Evolutionary conservation across 805 yeast species (phyloP).

Genomic region (Komagataella pseudopastoris): DNA sequence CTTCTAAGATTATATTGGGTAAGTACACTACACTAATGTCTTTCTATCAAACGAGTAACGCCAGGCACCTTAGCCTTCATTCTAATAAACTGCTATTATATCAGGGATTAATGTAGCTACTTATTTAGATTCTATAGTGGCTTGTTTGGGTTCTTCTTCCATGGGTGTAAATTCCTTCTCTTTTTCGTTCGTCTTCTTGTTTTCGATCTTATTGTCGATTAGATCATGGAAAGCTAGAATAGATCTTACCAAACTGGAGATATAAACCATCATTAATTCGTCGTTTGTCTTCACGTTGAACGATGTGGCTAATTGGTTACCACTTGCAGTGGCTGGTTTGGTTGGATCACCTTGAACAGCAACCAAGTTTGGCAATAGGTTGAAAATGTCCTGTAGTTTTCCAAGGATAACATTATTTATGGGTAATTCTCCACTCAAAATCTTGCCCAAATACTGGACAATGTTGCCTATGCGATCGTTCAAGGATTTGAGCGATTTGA

Average conservation of each 20-base stretch:
- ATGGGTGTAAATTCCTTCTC: constrained; percentile 1
- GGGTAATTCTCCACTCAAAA: constrained; percentile 60
- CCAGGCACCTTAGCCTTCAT: neutral
- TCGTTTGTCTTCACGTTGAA: constrained; percentile 91
- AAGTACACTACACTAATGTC: neutral
- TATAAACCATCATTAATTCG: constrained; percentile 87
- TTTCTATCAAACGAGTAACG: neutral
- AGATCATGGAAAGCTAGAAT: constrained; percentile 94
- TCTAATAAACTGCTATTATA: neutral
- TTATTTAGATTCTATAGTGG: constrained; percentile 1
- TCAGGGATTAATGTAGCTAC: neutral
- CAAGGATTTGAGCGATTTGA: constrained; percentile 77
- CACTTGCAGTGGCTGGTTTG: constrained; percentile 8
- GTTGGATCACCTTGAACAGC: constrained; percentile 9
- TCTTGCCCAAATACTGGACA: constrained; percentile 63
- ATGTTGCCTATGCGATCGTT: constrained; percentile 71
- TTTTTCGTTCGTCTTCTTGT: constrained; percentile 27
- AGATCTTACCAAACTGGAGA: constrained; percentile 81
- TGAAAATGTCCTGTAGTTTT: constrained; percentile 88
- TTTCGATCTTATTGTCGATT: constrained; percentile 89
- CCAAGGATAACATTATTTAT: constrained; percentile 85
- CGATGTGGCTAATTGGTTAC: constrained; percentile 44
- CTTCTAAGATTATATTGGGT: neutral
- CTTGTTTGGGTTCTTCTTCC: neutral
- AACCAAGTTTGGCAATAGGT: constrained; percentile 71